phyloP scores from a whole-genome alignment of 169 alveolate species.

The Eimeria falciformis region DNA sequence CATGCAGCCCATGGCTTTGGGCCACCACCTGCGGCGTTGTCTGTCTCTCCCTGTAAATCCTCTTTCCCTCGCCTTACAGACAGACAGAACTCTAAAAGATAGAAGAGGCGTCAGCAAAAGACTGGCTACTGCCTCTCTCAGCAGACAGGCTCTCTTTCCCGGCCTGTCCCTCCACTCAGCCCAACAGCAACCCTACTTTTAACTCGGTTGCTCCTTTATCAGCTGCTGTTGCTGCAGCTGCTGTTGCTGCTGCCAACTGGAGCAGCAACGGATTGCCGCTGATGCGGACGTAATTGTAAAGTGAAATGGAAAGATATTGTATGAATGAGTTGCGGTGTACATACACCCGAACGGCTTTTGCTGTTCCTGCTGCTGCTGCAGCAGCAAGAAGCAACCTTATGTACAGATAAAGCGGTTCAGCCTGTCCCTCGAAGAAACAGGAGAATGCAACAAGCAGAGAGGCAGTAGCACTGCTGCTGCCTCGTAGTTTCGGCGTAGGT shows the following conservation, averaged over 20 bases:
- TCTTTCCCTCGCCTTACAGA: background rate
- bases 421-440: background rate
- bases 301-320: background rate
- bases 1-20: background rate
- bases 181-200: background rate
- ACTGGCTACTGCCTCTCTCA: slow-evolving; percentile 3
- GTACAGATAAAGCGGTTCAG: background rate
- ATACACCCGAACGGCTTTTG: no score
- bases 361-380: slow-evolving; percentile 52
- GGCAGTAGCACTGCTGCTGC: background rate
- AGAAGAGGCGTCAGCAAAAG: background rate
- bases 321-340: background rate
- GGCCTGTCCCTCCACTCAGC: background rate
- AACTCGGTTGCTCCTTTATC: no score
- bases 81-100: background rate
- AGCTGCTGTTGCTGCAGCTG: background rate
- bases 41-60: background rate
- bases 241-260: slow-evolving; percentile 28
- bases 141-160: slow-evolving; percentile 25
- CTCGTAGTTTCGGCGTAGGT: no score
- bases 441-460: background rate
- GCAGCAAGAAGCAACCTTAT: background rate
- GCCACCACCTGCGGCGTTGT: background rate
- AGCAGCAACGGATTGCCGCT: slow-evolving; percentile 14
- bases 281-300: background rate